Evolutionary conservation across 768 basidiomycete genomes (phyloP).

Genomic region (Suillus placidus): DNA sequence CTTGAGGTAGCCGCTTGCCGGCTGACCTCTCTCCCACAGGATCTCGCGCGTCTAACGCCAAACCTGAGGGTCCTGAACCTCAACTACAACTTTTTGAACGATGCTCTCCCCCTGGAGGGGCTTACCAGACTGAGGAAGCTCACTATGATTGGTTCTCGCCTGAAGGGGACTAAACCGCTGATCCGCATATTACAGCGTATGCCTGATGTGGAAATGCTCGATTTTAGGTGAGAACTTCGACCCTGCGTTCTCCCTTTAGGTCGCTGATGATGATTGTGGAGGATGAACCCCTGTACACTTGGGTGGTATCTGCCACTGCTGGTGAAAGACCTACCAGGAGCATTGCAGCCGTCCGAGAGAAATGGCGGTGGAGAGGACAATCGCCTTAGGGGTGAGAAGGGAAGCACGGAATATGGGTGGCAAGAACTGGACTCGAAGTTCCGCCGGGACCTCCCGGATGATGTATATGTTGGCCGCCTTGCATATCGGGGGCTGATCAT

Average conservation of each 20-base stretch:
- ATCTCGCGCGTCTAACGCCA: constrained; percentile 67
- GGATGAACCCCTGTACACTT: constrained; percentile 97
- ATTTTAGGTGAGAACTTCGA: constrained; percentile 71
- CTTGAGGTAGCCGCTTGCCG: constrained; percentile 90
- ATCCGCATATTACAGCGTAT: constrained; percentile 72
- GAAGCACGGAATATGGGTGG: constrained; percentile 50
- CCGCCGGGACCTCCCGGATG: constrained; percentile 88
- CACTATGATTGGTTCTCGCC: constrained; percentile 81
- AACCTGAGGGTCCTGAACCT: constrained; percentile 92
- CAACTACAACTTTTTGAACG: constrained; percentile 95
- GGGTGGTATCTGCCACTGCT: constrained; percentile 94
- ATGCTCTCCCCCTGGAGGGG: constrained; percentile 66
- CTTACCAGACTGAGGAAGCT: constrained; percentile 79
- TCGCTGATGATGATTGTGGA: constrained; percentile 21
- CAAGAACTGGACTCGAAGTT: constrained; percentile 81
- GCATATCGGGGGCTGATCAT: constrained; percentile 90
- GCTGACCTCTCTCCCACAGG: constrained; percentile 70
- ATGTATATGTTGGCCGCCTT: constrained; percentile 81
- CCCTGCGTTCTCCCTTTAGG: background rate
- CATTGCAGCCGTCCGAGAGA: constrained; percentile 61
- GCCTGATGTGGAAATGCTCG: constrained; percentile 83
- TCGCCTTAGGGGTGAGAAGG: constrained; percentile 35
- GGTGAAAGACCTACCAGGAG: constrained; percentile 67
- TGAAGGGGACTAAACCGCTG: constrained; percentile 74
- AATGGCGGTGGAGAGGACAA: constrained; percentile 26